Evolutionary conservation across 2,329 filamentous ascomycete species (phyloP), one percentile per base, ranked within the genome.

Genomic region (Byssochlamys sp.): DNA sequence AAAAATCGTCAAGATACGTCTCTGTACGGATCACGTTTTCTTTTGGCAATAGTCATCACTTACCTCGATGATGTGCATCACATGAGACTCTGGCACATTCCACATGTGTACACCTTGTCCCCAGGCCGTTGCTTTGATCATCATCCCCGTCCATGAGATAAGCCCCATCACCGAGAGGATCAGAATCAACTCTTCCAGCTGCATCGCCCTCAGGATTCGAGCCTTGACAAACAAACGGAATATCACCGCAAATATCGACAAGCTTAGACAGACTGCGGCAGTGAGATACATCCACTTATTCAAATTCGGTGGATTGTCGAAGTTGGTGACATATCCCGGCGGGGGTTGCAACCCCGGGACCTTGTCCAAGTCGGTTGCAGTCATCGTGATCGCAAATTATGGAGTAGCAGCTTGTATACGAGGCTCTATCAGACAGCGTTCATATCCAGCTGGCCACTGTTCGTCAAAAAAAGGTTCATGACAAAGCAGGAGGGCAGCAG

Each of bases 71-170:
- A 57, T 24, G 33, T 53, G 33, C 19, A 35, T 27, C 11, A 48
- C 14, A 29, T 53, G 55, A 28, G 55, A 31, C 48, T 49, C 31
- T 25, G 55, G 52, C 26, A 57, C 55, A 48, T 57, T 57, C 55
- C 55, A 57, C 39, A 48, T 33, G 31, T 57, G 55, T 27, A 26
- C 28, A 10, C 55, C 55, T 33, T 57, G 55, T 48, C 55, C 55
- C 49, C 53, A 25, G 14, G 45, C 27, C n/a, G 50, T 28, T 3
- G 55, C n/a, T 45, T 49, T 25, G 19, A 57, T 57, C 55, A 57
- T 57, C 5, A 57, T 27, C 11, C 49, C 49, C 14, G 49, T 39
- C 6, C 52, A 57, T 11, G 50, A 50, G 48, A 57, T 19, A 39
- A 57, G 53, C 12, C 55, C 55, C 11, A 19, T 26, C 31, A 52